These are phyloP conservation scores for Tolypocladium nubicola DNA, from an alignment of 2,329 filamentous ascomycete genomes.

Conservation along the genomic window DNA sequence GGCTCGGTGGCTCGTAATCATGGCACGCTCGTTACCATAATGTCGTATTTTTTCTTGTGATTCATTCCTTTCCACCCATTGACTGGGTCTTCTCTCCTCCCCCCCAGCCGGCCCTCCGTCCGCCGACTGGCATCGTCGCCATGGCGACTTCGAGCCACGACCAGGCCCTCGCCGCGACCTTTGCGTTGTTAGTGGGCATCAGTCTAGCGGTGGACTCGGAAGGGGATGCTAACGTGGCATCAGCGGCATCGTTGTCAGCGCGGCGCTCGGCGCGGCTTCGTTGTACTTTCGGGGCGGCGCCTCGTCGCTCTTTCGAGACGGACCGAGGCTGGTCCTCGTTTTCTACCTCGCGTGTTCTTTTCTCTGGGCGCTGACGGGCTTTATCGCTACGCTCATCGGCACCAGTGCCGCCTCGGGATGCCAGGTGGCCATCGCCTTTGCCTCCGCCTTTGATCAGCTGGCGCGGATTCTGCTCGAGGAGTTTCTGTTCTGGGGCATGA, in stretches of 20 bases:
- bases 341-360: constrained; percentile 39
- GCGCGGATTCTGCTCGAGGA: constrained; percentile 43
- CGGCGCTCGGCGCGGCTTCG: constrained; percentile 35
- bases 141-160: constrained; percentile 35
- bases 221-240: constrained; percentile 14
- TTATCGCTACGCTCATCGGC: constrained; percentile 38
- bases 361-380: constrained; percentile 43
- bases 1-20: neutral
- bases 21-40: constrained; percentile 6
- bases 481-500: constrained; percentile 41
- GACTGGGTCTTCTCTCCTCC: constrained; percentile 31
- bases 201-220: too few species aligned
- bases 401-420: constrained; percentile 32
- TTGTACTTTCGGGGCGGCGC: constrained; percentile 37
- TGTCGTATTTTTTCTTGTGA: constrained; percentile 12
- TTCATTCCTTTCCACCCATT: constrained; percentile 29
- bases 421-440: constrained; percentile 40
- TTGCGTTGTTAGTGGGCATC: constrained; percentile 37
- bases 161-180: constrained; percentile 41
- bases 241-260: constrained; percentile 42
- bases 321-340: constrained; percentile 54
- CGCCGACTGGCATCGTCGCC: constrained; percentile 11
- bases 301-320: constrained; percentile 40
- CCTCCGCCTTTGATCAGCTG: constrained; percentile 46
- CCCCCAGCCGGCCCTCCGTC: constrained; percentile 18